Conservation (phyloP, 139 green algal species). For the Coelastrella sp. region DNA sequence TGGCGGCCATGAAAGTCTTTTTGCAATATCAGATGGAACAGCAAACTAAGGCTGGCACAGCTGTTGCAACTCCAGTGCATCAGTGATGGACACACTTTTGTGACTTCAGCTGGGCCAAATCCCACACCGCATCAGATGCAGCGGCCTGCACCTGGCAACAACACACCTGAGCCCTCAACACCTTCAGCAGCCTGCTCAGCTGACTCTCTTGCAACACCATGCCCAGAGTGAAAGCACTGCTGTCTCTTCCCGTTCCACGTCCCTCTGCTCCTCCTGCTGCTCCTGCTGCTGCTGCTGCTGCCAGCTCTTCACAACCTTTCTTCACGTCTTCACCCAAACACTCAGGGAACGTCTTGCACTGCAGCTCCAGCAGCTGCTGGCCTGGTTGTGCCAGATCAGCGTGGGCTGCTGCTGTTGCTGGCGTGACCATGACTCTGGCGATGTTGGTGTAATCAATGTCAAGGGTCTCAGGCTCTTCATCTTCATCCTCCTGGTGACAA, state of each 20-base stretch:
- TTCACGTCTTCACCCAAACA: slow-evolving; percentile 6
- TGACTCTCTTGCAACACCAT: neutral
- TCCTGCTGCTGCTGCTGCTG: slow-evolving; percentile 22
- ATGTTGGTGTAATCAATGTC: slow-evolving; percentile 30
- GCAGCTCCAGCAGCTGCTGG: slow-evolving; percentile 9
- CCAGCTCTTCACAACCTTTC: neutral
- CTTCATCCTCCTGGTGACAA: neutral
- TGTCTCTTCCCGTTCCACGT: neutral
- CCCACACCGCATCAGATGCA: neutral
- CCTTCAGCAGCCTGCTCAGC: neutral
- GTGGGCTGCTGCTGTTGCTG: slow-evolving; percentile 27
- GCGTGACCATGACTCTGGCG: neutral
- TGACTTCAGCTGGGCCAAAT: too few species aligned
- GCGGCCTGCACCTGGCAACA: neutral
- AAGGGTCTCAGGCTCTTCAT: slow-evolving; percentile 9
- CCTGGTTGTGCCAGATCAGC: neutral
- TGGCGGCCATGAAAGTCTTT: too few species aligned
- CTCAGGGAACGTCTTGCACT: slow-evolving; percentile 16
- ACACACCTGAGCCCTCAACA: neutral
- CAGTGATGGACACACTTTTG: too few species aligned
- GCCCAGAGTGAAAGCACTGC: neutral
- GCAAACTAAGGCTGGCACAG: too few species aligned
- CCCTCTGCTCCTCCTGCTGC: neutral
- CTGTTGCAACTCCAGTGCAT: too few species aligned
- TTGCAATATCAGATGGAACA: too few species aligned